Evolutionary conservation across 495 filamentous ascomycete genomes (phyloP).

Genomic region (Pyrenopolyporus hunteri): DNA sequence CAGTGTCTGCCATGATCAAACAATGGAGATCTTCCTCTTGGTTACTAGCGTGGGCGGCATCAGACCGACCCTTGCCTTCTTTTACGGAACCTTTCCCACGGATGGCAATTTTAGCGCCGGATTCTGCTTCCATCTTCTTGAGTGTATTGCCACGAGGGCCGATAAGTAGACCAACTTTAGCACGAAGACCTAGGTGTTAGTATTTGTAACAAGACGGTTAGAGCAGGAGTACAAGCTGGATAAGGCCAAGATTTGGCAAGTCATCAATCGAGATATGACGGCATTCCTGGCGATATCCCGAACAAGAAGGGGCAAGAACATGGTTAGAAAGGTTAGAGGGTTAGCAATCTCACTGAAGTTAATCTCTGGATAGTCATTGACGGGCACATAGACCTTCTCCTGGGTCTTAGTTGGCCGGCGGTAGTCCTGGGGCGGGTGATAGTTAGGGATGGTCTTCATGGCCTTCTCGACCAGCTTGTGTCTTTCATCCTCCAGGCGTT

Average conservation of each 20-base stretch:
- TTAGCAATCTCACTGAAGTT: conserved; percentile 99
- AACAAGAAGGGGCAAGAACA: conserved; percentile 55
- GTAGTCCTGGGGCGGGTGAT: conserved; percentile 96
- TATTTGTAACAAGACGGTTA: conserved; percentile 57
- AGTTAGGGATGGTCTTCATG: conserved; percentile 98
- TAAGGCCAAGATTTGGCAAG: conserved; percentile 38
- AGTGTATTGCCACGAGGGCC: conserved; percentile 98
- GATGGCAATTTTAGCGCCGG: conserved; percentile 96
- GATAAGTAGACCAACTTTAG: conserved; percentile 99
- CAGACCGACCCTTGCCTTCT: conserved; percentile 98
- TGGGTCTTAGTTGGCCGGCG: conserved; percentile 98
- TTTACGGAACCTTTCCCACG: conserved; percentile 99
- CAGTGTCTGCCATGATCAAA: conserved; percentile 98
- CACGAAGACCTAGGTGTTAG: conserved; percentile 92
- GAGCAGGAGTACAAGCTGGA: conserved; percentile 49
- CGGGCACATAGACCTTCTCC: conserved; percentile 99
- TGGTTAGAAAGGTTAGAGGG: conserved; percentile 85
- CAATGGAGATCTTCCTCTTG: conserved; percentile 99
- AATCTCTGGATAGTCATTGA: conserved; percentile 99
- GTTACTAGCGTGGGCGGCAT: conserved; percentile 98
- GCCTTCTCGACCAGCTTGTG: conserved; percentile 98
- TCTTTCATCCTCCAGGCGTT: conserved; percentile 95
- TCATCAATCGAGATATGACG: conserved; percentile 38
- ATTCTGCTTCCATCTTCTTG: conserved; percentile 99
- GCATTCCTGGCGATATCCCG: conserved; percentile 44